Percentiles rank a stretch among this genome's conserved stretches.
Evolutionary conservation across 306 rosid species (phyloP).

Genomic region (Prunus fruticosa): DNA sequence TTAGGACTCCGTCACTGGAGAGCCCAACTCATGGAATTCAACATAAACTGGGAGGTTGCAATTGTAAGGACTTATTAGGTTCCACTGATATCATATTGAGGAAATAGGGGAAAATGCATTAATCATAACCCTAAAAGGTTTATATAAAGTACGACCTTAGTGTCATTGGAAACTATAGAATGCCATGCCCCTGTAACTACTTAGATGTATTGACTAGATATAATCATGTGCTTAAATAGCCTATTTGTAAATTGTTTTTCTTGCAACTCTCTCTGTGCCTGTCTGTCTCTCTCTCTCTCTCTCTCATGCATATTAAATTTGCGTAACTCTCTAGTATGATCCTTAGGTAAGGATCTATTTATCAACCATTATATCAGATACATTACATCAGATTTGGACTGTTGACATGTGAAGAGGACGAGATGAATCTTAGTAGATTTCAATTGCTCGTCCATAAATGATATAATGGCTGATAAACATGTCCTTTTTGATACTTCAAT

Average conservation of each 20-base stretch:
- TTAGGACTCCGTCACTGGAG: background rate
- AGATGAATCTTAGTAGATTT: background rate
- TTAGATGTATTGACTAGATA: background rate
- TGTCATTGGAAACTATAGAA: background rate
- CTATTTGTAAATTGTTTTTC: background rate
- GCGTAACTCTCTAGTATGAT: background rate
- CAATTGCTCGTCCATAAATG: background rate
- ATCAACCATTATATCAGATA: background rate
- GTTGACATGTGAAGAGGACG: background rate
- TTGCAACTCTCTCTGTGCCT: background rate
- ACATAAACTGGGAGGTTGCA: background rate
- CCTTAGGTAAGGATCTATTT: background rate
- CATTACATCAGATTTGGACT: background rate
- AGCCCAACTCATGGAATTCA: background rate
- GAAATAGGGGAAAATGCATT: background rate
- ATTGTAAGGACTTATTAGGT: background rate
- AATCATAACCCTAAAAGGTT: background rate
- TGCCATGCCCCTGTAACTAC: background rate
- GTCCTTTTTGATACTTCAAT: background rate
- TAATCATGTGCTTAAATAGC: background rate
- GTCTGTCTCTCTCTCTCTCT: background rate
- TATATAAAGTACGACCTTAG: background rate
- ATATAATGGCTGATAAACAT: background rate
- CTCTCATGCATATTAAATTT: background rate
- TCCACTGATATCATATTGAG: background rate